These are phyloP conservation scores for Nymphaea colorata DNA, from an alignment of 164 flowering plant species.

Conservation along the genomic window DNA sequence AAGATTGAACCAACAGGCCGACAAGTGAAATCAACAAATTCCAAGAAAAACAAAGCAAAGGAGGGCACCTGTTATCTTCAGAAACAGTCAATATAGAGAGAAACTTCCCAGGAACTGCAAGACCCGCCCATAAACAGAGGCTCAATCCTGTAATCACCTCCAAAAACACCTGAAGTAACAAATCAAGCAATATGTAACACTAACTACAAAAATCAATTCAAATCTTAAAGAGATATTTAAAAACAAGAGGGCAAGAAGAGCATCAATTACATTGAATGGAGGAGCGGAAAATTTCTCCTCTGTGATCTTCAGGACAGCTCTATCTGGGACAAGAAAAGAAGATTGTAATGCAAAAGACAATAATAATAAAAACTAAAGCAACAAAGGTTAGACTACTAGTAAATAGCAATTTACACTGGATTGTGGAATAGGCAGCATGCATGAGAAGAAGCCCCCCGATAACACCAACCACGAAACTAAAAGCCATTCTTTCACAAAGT, in stretches of 20 bases:
- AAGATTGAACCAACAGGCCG: no score
- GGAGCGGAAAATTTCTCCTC: constrained; percentile 90
- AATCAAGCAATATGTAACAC: background rate
- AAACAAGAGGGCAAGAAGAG: background rate
- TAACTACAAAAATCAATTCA: constrained; percentile 1
- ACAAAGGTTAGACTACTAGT: background rate
- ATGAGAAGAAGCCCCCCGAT: constrained; percentile 33
- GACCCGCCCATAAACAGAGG: constrained; percentile 70
- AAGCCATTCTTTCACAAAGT: constrained; percentile 10
- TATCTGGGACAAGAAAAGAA: constrained; percentile 37
- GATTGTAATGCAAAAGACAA: background rate
- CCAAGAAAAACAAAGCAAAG: background rate
- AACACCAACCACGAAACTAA: constrained; percentile 28
- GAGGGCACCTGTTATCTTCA: constrained; percentile 71
- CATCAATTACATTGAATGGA: constrained; percentile 41
- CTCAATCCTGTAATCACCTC: constrained; percentile 54
- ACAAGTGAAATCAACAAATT: no score
- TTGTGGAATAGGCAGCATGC: constrained; percentile 54
- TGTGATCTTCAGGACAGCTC: constrained; percentile 77
- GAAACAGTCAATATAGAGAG: constrained; percentile 70
- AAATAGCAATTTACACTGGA: constrained; percentile 42
- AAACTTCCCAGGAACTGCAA: constrained; percentile 74
- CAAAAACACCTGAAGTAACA: constrained; percentile 46
- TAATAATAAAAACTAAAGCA: background rate
- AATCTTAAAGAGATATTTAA: constrained; percentile 3